Conservation (phyloP, 2,329 filamentous ascomycete species). For the Fusarium compactum region DNA sequence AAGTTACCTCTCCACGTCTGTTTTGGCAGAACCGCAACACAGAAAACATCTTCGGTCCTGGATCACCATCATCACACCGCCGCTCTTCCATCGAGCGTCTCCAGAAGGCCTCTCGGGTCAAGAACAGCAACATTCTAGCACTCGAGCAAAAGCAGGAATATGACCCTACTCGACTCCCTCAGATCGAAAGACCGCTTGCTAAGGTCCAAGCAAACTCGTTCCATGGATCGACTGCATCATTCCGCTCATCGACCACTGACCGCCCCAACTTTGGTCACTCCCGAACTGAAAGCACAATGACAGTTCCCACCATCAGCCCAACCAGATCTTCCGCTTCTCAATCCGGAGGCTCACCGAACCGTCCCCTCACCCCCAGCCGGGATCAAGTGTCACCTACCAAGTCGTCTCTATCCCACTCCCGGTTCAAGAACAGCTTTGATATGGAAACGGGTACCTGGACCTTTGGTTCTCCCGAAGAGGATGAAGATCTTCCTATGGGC, state of each 20-base stretch:
- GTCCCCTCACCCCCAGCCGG: constrained; percentile 69
- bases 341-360: constrained; percentile 51
- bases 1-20: constrained; percentile 79
- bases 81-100: constrained; percentile 95
- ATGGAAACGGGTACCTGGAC: constrained; percentile 76
- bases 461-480: constrained; percentile 70
- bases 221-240: constrained; percentile 65
- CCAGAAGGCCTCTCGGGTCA: constrained; percentile 93
- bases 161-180: constrained; percentile 81
- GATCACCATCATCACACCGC: constrained; percentile 78
- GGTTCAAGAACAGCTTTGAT: constrained; percentile 77
- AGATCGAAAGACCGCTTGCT: constrained; percentile 85
- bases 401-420: constrained; percentile 81
- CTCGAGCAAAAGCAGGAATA: constrained; percentile 94
- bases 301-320: constrained; percentile 69
- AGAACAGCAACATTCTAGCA: constrained; percentile 97
- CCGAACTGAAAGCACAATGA: constrained; percentile 66
- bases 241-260: constrained; percentile 62
- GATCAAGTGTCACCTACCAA: constrained; percentile 85
- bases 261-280: constrained; percentile 59
- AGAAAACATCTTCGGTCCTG: constrained; percentile 76
- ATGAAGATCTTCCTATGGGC: constrained; percentile 72
- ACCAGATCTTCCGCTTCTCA: constrained; percentile 57
- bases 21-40: constrained; percentile 90
- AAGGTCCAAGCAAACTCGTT: constrained; percentile 80